A percentile compares a stretch with the other conserved stretches of the same genome.
Evolutionary conservation across 2,329 filamentous ascomycete genomes (phyloP).

Genomic region (Corinectria fuckeliana): DNA sequence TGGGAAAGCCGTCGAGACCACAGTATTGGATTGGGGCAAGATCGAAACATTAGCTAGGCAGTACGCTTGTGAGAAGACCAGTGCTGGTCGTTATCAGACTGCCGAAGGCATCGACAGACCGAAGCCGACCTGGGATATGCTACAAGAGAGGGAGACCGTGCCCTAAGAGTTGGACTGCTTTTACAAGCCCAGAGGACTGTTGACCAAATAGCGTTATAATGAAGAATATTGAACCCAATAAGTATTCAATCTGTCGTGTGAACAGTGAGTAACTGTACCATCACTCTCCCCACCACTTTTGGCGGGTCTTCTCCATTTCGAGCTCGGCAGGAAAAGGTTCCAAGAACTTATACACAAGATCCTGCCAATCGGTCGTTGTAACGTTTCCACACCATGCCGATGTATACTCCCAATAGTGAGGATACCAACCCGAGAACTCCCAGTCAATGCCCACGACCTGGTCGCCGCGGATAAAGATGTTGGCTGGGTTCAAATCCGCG

Average conservation of each 20-base stretch:
- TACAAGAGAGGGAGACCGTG: too few relatives aligned
- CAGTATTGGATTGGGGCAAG: too few relatives aligned
- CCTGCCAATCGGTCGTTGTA: conserved; percentile 32
- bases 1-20: too few relatives aligned
- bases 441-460: conserved; percentile 51
- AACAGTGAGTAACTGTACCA: background rate
- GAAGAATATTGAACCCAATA: too few relatives aligned
- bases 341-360: conserved; percentile 44
- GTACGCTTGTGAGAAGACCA: too few relatives aligned
- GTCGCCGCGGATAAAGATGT: conserved; percentile 50
- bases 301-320: conserved; percentile 48
- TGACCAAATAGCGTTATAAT: too few relatives aligned
- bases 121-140: too few relatives aligned
- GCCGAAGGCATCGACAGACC: too few relatives aligned
- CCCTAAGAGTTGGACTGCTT: too few relatives aligned
- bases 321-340: conserved; percentile 45
- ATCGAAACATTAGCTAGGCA: too few relatives aligned
- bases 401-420: conserved; percentile 44
- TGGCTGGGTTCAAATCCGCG: conserved; percentile 50
- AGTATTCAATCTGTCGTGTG: background rate
- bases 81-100: too few relatives aligned
- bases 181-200: too few relatives aligned
- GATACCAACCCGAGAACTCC: conserved; percentile 43
- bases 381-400: conserved; percentile 24
- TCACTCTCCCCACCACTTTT: conserved; percentile 46